A percentile compares a stretch with the other conserved stretches of the same genome.
These are phyloP conservation scores for Rhizopus microsporus DNA, from an alignment of 371 early-diverging fungal species.

Conservation along the genomic window DNA sequence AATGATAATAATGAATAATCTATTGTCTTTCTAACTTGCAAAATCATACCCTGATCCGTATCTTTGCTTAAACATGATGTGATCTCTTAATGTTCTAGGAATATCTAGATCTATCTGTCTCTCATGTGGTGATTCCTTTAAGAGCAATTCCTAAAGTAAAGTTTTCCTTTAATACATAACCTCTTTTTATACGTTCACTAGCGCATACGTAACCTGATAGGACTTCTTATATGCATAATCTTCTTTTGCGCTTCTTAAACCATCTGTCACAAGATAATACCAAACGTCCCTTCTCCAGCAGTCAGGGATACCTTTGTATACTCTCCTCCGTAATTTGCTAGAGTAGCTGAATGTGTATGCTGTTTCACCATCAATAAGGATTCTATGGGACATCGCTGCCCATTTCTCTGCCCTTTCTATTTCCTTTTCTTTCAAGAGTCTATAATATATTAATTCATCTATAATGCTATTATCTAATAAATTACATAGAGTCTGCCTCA, in stretches of 20 bases:
- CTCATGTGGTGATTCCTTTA: constrained; percentile 40
- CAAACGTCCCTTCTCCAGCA: constrained; percentile 68
- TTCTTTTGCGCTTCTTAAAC: constrained; percentile 14
- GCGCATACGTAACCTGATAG: constrained; percentile 20
- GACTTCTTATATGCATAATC: constrained; percentile 20
- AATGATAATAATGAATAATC: background rate
- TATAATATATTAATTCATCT: background rate
- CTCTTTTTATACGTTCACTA: background rate
- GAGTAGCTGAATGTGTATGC: constrained; percentile 40
- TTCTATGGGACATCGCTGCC: constrained; percentile 55
- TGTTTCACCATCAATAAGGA: constrained; percentile 33
- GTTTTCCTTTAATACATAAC: background rate
- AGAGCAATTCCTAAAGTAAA: constrained; percentile 18
- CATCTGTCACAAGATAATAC: constrained; percentile 31
- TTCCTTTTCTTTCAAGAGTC: constrained; percentile 33
- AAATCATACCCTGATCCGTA: constrained; percentile 62
- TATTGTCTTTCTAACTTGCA: background rate
- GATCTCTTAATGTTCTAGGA: constrained; percentile 61
- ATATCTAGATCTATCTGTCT: constrained; percentile 72
- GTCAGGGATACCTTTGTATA: constrained; percentile 70
- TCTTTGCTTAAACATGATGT: constrained; percentile 67
- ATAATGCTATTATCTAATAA: no score
- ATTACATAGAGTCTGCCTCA: constrained; percentile 14
- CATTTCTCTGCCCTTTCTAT: constrained; percentile 53
- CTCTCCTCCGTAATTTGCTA: constrained; percentile 53